Evolutionary conservation across 1,139 yeast species (phyloP).

Genomic region (Saccharomyces hybrid): DNA sequence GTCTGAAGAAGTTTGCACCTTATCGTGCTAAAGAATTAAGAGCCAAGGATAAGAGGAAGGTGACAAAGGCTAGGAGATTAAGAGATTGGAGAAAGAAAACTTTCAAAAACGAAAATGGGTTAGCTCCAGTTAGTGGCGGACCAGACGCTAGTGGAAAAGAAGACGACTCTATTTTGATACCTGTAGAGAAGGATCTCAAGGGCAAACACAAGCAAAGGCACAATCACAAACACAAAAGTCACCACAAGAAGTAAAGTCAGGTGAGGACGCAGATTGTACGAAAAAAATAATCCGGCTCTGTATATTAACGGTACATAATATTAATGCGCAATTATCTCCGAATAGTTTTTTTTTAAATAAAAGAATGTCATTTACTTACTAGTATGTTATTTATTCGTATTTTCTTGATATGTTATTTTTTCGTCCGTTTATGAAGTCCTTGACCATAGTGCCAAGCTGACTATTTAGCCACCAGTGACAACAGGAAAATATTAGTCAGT

Average conservation of each 20-base stretch:
- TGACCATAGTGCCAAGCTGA: neutral
- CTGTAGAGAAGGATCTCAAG: conserved; percentile 1
- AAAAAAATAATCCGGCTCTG: neutral
- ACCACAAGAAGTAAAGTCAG: neutral
- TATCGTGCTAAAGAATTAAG: conserved; percentile 71
- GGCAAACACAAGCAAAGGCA: conserved; percentile 2
- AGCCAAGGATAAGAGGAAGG: conserved; percentile 74
- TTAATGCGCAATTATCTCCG: neutral
- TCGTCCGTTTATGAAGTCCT: neutral
- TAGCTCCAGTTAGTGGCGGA: conserved; percentile 22
- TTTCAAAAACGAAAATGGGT: conserved; percentile 60
- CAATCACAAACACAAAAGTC: conserved; percentile 1
- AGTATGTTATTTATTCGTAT: neutral
- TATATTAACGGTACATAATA: neutral
- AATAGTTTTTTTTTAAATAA: neutral
- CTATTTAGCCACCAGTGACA: neutral
- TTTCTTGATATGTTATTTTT: neutral
- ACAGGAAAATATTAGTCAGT: neutral
- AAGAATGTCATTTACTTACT: neutral
- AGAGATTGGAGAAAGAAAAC: conserved; percentile 87
- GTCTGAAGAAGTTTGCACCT: conserved; percentile 89
- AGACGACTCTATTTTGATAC: conserved; percentile 1
- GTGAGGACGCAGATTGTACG: too few relatives aligned
- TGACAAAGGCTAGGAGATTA: conserved; percentile 70
- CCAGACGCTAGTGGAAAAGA: neutral